A percentile compares a stretch with the other conserved stretches of the same genome.
phyloP scores from a whole-genome alignment of 257 asterid genomes.

The Solanum neorickii region DNA sequence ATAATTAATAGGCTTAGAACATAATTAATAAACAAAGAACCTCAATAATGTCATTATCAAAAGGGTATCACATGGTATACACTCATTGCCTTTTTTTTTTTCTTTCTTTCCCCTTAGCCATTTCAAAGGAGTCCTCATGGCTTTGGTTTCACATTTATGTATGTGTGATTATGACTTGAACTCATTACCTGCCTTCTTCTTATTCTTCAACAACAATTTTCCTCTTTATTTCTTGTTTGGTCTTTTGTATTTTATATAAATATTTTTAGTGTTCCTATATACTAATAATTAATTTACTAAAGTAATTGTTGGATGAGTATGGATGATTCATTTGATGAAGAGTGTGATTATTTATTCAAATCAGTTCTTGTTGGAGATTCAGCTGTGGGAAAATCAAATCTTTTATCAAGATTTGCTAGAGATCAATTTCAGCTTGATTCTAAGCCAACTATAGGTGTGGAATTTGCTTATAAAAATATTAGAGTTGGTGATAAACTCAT shows the following conservation, averaged over 20 bases:
- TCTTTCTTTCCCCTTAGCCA: background rate
- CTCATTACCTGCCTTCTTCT: background rate
- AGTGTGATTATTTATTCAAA: conserved; percentile 82
- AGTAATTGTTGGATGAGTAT: background rate
- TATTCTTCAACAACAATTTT: background rate
- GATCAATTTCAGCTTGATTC: conserved; percentile 66
- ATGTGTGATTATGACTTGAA: conserved; percentile 6
- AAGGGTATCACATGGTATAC: conserved; percentile 41
- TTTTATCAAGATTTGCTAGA: conserved; percentile 56
- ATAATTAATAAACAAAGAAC: conserved; percentile 14
- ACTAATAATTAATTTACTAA: background rate
- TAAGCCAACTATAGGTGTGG: conserved; percentile 84
- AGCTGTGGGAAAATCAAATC: conserved; percentile 72
- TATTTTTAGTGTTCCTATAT: background rate
- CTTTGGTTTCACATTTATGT: conserved; percentile 18
- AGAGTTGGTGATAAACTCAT: conserved; percentile 57
- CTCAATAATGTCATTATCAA: conserved; percentile 33
- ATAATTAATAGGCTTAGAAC: conserved; percentile 7
- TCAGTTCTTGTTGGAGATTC: conserved; percentile 81
- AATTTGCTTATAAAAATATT: conserved; percentile 65
- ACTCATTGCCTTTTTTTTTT: conserved; percentile 1
- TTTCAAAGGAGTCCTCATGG: conserved; percentile 15
- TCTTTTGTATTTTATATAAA: background rate
- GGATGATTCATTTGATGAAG: conserved; percentile 63
- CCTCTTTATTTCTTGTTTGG: background rate